These are phyloP conservation scores for Glycine soja DNA, from an alignment of 306 rosid species.

Conservation along the genomic window DNA sequence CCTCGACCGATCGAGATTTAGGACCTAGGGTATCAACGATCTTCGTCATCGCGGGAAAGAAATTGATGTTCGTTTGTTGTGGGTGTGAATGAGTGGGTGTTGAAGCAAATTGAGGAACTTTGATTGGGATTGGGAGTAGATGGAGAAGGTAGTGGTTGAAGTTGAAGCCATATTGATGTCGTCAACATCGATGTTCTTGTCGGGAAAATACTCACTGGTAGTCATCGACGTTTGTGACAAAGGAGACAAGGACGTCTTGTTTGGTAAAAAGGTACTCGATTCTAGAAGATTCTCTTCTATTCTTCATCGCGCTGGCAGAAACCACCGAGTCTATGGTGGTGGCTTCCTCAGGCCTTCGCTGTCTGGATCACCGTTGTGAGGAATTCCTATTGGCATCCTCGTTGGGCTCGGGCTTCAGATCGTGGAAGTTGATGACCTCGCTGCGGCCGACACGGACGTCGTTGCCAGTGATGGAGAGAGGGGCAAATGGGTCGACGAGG, in stretches of 20 bases:
- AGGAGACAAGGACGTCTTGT: neutral
- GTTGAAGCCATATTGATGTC: slow-evolving; percentile 48
- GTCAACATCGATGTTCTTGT: neutral
- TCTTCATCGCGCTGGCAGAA: too few species aligned
- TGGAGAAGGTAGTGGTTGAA: slow-evolving; percentile 33
- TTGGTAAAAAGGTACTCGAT: too few species aligned
- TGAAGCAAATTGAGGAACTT: slow-evolving; percentile 10
- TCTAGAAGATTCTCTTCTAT: too few species aligned
- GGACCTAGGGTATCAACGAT: slow-evolving; percentile 97
- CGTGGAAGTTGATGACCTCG: too few species aligned
- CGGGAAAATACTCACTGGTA: neutral
- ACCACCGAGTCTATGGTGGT: too few species aligned
- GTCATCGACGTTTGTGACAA: neutral
- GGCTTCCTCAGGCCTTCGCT: too few species aligned
- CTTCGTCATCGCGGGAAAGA: slow-evolving; percentile 97
- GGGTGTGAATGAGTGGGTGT: slow-evolving; percentile 17
- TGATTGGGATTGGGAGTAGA: slow-evolving; percentile 34
- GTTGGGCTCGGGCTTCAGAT: too few species aligned
- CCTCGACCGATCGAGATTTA: slow-evolving; percentile 80
- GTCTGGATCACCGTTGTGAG: too few species aligned
- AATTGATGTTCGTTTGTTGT: slow-evolving; percentile 45
- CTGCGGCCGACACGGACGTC: too few species aligned
- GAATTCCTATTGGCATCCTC: too few species aligned
- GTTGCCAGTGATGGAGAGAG: too few species aligned
- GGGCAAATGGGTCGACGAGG: too few species aligned